phyloP scores from a whole-genome alignment of 2,329 filamentous ascomycete genomes.

The Dactylonectria macrodidyma region DNA sequence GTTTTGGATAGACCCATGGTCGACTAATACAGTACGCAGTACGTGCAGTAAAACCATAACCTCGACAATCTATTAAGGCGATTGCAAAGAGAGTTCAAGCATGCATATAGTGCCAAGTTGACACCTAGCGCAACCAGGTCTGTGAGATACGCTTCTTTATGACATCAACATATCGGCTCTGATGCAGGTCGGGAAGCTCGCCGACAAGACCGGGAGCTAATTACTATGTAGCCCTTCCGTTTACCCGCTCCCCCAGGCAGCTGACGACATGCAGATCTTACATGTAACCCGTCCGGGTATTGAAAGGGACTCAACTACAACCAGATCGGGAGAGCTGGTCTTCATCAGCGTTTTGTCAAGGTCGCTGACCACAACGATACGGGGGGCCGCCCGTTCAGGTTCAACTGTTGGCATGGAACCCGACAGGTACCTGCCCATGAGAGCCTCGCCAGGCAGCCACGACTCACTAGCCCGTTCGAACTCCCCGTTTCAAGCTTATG shows the following conservation, averaged over 20 bases:
- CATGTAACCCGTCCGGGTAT: not conserved
- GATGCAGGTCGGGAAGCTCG: not conserved
- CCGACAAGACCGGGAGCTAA: not conserved
- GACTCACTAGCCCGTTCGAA: slow-evolving; percentile 9
- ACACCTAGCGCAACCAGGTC: not conserved
- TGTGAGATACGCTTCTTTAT: not conserved
- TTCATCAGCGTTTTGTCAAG: not conserved
- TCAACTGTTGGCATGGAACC: slow-evolving; percentile 1
- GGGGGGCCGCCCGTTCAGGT: not conserved
- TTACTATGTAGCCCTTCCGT: not conserved
- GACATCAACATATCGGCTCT: not conserved
- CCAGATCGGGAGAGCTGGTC: not conserved
- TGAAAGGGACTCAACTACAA: not conserved
- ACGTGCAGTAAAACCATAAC: no score
- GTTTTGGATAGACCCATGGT: not conserved
- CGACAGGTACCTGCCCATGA: not conserved
- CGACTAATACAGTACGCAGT: not conserved
- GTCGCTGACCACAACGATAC: not conserved
- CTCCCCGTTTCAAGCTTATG: slow-evolving; percentile 13
- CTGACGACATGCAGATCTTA: not conserved
- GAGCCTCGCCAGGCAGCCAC: no score
- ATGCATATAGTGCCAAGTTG: not conserved
- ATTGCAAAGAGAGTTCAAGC: not conserved
- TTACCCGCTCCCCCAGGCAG: not conserved
- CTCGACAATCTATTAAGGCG: not conserved